Base-by-base conservation (phyloP, 441 rosid species). In the Raphanus hybrid region DNA sequence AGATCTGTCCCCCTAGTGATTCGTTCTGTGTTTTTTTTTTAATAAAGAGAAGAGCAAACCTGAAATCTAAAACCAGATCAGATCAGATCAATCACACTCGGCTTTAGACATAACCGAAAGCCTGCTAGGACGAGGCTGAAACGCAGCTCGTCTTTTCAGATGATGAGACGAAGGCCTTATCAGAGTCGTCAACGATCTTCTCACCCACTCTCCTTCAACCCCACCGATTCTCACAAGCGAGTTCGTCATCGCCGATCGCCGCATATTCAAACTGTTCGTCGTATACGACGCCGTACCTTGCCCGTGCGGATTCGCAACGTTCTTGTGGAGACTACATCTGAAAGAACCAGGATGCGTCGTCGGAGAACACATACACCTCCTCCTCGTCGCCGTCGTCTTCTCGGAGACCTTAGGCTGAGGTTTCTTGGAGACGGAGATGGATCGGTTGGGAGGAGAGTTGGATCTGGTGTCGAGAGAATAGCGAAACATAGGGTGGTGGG, bases 111-210 rank as follows among this genome's bases (percentile, higher is more conserved):
- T 87, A 16, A 73, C 29, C 16, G 94, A 92, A 11, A 93, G 90
- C 45, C 98, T 83, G 64, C 97, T 92, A 0, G 88, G 92, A 77
- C 91, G 83, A 0, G 93, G 78, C 84, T 89, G 89, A 84, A 84
- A 93, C 2, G 84, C 87, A 2, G 75, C 87, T 12, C 96, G 61
- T 18, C 97, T 71, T 83, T 79, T 83, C 73, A 86, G 86, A 48
- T 93, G 98, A 72, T 92, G 98, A 0, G 98, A 91, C 2, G 97
- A 93, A 15, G 98, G 97, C 0, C 97, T 85, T 43, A 93, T 93
- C 87, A 93, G 70, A 6, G 97, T 93, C 35, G 97, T 85, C 81
- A 93, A 73, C 23, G 96, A 88, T 85, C 98, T 86, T 76, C 83
- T 89, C 74, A 93, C 89, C 90, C 89, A 89, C 66, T 93, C 98